Percentiles rank a stretch among this genome's conserved stretches.
Evolutionary conservation across 805 yeast species (phyloP).

Genomic region (Kuraishia borneana): DNA sequence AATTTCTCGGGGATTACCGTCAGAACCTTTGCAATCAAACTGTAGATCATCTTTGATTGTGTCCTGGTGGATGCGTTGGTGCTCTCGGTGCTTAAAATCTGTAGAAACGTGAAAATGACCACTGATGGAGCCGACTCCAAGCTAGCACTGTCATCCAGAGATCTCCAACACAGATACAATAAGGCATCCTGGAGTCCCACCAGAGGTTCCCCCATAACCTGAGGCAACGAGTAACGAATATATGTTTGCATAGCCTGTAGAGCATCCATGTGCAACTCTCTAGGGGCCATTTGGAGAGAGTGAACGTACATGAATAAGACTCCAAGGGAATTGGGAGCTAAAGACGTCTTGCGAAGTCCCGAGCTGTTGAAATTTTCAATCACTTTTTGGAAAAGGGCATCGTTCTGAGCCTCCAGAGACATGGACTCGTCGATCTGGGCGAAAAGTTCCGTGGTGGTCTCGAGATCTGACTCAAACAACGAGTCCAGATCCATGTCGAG

Average conservation of each 20-base stretch:
- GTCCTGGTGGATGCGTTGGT: slow-evolving; percentile 21
- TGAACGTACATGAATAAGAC: slow-evolving; percentile 14
- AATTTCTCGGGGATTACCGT: slow-evolving; percentile 43
- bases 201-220: slow-evolving; percentile 9
- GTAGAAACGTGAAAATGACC: slow-evolving; percentile 24
- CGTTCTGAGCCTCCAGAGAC: slow-evolving; percentile 17
- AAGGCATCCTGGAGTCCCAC: slow-evolving; percentile 15
- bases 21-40: slow-evolving; percentile 54
- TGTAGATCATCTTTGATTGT: slow-evolving; percentile 27
- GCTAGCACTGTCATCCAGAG: slow-evolving; percentile 9
- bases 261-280: slow-evolving; percentile 7
- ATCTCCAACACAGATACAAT: slow-evolving; percentile 25
- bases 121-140: slow-evolving; percentile 7
- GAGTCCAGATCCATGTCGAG: slow-evolving; percentile 52
- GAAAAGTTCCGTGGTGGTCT: slow-evolving; percentile 31
- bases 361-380: slow-evolving; percentile 29
- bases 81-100: slow-evolving; percentile 26
- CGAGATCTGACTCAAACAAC: slow-evolving; percentile 23
- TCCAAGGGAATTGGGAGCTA: slow-evolving; percentile 22
- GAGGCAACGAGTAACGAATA: slow-evolving; percentile 30
- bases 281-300: slow-evolving; percentile 7
- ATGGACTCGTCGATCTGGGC: slow-evolving; percentile 12
- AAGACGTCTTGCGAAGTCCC: slow-evolving; percentile 8
- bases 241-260: slow-evolving; percentile 27
- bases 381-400: slow-evolving; percentile 26